Conservation (phyloP, 1,284 basidiomycete genomes). For the Cutaneotrichosporon sp. region DNA sequence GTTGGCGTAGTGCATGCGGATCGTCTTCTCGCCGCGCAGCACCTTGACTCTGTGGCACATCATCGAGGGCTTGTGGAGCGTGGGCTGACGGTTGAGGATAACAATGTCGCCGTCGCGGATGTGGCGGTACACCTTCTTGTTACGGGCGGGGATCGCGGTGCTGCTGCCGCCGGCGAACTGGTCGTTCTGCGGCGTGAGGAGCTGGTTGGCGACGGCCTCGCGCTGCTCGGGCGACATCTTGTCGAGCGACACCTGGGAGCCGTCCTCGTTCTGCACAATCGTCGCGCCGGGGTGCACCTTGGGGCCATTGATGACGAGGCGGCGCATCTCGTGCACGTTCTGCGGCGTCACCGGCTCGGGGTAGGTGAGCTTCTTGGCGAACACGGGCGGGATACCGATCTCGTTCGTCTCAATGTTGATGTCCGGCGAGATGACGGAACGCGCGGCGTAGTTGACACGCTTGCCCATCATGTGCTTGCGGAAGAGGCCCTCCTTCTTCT, state of each 20-base stretch:
- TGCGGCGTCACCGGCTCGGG: slow-evolving; percentile 93
- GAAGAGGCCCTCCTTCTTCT: slow-evolving; percentile 99
- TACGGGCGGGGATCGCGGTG: slow-evolving; percentile 65
- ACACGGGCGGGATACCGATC: slow-evolving; percentile 97
- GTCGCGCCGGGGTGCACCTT: slow-evolving; percentile 89
- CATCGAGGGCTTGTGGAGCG: slow-evolving; percentile 99
- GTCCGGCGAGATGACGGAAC: slow-evolving; percentile 98
- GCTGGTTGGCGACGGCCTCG: slow-evolving; percentile 94
- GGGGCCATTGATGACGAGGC: slow-evolving; percentile 90
- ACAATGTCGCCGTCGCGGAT: slow-evolving; percentile 93
- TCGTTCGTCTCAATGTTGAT: slow-evolving; percentile 99
- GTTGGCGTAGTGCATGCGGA: slow-evolving; percentile 99
- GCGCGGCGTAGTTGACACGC: slow-evolving; percentile 98
- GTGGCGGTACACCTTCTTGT: slow-evolving; percentile 98
- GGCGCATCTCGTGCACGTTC: slow-evolving; percentile 87
- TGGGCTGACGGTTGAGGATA: slow-evolving; percentile 97
- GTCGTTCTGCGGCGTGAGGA: slow-evolving; percentile 87
- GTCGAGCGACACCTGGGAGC: slow-evolving; percentile 79
- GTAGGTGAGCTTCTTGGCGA: slow-evolving; percentile 95
- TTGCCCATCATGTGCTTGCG: slow-evolving; percentile 99
- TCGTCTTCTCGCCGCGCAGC: slow-evolving; percentile 94
- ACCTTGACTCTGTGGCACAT: slow-evolving; percentile 97
- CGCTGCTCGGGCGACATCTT: slow-evolving; percentile 83
- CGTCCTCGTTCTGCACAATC: slow-evolving; percentile 95
- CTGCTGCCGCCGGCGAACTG: slow-evolving; percentile 58